These are phyloP conservation scores for Rutstroemia sp. DNA, from an alignment of 2,329 filamentous ascomycete species.

Conservation along the genomic window DNA sequence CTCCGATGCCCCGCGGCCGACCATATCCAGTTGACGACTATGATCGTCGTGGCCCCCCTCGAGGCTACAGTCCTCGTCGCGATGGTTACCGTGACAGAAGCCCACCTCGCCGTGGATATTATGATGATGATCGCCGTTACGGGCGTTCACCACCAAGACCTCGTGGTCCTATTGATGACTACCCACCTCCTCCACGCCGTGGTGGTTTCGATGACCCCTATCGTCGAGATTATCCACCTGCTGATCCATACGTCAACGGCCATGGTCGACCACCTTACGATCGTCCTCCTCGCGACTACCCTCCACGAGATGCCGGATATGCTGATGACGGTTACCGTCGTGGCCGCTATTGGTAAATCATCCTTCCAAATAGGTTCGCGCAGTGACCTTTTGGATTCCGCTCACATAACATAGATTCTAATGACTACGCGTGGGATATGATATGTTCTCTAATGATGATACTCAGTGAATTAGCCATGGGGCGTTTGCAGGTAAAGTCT, in stretches of 20 bases:
- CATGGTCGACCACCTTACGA: slow-evolving; percentile 43
- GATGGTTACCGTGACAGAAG: slow-evolving; percentile 85
- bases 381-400: slow-evolving; percentile 4
- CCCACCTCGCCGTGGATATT: slow-evolving; percentile 75
- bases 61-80: slow-evolving; percentile 78
- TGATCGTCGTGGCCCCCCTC: slow-evolving; percentile 71
- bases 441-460: slow-evolving; percentile 10
- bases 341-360: slow-evolving; percentile 28
- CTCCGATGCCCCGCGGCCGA: slow-evolving; percentile 55
- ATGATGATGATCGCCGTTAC: slow-evolving; percentile 71
- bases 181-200: slow-evolving; percentile 55
- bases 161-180: slow-evolving; percentile 66
- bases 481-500: slow-evolving; percentile 10
- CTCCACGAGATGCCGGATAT: slow-evolving; percentile 26
- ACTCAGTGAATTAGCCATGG: slow-evolving; percentile 7
- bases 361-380: slow-evolving; percentile 5
- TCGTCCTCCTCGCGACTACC: slow-evolving; percentile 33
- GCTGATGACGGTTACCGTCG: slow-evolving; percentile 26
- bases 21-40: slow-evolving; percentile 74
- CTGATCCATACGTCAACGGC: slow-evolving; percentile 51
- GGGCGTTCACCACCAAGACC: slow-evolving; percentile 76
- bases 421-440: slow-evolving; percentile 9
- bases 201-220: slow-evolving; percentile 73
- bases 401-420: slow-evolving; percentile 14
- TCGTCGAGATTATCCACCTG: slow-evolving; percentile 52